phyloP scores from a whole-genome alignment of 2,329 filamentous ascomycete species.

The Triangularia setosa region DNA sequence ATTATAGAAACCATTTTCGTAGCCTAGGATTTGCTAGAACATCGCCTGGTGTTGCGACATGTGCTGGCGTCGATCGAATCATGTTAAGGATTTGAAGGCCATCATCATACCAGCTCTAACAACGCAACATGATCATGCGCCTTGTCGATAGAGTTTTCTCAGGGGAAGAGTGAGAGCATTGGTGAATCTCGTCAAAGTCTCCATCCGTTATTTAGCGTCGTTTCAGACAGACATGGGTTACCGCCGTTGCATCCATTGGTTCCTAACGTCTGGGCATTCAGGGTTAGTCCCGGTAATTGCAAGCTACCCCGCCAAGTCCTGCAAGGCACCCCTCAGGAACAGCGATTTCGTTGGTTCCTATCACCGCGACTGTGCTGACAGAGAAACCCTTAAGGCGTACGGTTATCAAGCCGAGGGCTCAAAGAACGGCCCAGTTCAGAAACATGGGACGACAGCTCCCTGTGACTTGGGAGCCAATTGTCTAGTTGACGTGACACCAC shows the following conservation, averaged over 20 bases:
- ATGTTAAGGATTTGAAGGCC: background rate
- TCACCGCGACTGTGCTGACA: background rate
- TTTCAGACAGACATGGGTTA: conserved; percentile 9
- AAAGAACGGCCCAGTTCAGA: conserved; percentile 10
- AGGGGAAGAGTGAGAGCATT: background rate
- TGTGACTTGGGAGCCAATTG: conserved; percentile 6
- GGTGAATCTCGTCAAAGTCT: background rate
- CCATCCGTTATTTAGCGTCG: conserved; percentile 10
- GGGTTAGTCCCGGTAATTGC: conserved; percentile 10
- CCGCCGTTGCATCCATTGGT: background rate
- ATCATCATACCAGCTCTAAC: background rate
- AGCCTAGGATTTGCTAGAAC: background rate
- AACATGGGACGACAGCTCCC: conserved; percentile 15
- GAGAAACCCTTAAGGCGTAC: background rate
- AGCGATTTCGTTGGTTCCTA: conserved; percentile 16
- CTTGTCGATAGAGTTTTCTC: background rate
- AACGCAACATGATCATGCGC: background rate
- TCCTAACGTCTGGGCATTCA: conserved; percentile 1
- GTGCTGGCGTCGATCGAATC: background rate
- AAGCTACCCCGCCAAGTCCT: conserved; percentile 6
- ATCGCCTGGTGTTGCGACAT: background rate
- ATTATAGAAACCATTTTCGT: background rate
- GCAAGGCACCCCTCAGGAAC: conserved; percentile 22
- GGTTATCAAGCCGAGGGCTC: conserved; percentile 1
- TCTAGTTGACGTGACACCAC: conserved; percentile 8